Conservation (phyloP, 1,139 yeast species). For the Geotrichum aggregatum region DNA sequence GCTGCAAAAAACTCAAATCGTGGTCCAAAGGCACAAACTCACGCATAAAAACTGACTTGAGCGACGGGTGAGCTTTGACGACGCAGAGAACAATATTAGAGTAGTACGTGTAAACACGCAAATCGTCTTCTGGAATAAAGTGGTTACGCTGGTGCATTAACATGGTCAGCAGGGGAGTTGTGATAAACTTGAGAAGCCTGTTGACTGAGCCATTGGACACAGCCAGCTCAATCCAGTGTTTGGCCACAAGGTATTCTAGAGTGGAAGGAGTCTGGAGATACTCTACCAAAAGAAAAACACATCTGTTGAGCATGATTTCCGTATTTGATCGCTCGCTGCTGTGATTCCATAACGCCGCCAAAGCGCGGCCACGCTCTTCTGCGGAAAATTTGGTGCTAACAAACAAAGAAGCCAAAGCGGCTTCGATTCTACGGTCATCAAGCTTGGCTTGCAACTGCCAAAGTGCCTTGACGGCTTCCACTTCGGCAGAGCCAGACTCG, state of each 20-base stretch:
- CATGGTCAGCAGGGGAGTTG: conserved; percentile 47
- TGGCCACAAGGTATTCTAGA: conserved; percentile 40
- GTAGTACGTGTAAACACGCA: conserved; percentile 23
- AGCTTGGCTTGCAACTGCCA: conserved; percentile 39
- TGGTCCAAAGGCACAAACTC: conserved; percentile 37
- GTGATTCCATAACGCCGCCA: conserved; percentile 43
- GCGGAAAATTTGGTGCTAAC: conserved; percentile 26
- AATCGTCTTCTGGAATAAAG: conserved; percentile 37
- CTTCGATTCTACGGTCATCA: conserved; percentile 37
- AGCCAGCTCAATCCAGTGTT: conserved; percentile 55
- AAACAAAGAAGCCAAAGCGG: conserved; percentile 38
- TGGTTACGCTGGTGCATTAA: conserved; percentile 34
- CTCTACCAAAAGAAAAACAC: conserved; percentile 67
- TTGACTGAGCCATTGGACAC: conserved; percentile 54
- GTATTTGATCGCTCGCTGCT: conserved; percentile 41
- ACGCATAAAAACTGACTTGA: conserved; percentile 18
- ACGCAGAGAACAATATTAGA: conserved; percentile 21
- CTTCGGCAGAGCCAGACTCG: conserved; percentile 51
- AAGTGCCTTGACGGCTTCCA: conserved; percentile 54
- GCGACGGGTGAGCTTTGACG: conserved; percentile 20
- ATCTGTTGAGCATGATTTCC: conserved; percentile 53
- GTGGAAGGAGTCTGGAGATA: conserved; percentile 44
- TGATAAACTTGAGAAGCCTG: conserved; percentile 54
- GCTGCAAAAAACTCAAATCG: conserved; percentile 35
- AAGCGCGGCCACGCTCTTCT: conserved; percentile 33